Evolutionary conservation across 345 rosid genomes (phyloP), one percentile per base, ranked within the genome.

Genomic region (Acer campestre): DNA sequence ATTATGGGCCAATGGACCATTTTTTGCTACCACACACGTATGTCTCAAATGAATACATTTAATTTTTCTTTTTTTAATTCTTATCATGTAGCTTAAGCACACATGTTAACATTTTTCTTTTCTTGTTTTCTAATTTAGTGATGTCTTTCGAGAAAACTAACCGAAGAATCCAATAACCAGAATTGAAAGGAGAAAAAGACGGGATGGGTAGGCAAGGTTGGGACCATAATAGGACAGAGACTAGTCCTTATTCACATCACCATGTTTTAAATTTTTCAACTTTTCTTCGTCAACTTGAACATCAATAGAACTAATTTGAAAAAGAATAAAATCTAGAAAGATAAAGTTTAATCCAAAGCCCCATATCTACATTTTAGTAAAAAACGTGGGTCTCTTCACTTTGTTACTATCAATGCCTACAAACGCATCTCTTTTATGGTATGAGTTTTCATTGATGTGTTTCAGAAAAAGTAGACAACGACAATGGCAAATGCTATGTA

Each of bases 391-490:
- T 35, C 27, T 38, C 49, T 58, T 61, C 27, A 29, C 40, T 62
- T 27, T 31, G 40, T 63, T 62, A 20, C 65, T 11, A 49, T 78
- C 67, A 58, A 40, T 7, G 46, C 7, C 42, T 22, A 18, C 70
- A 74, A 49, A 61, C 59, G 70, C 68, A 70, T 68, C 63, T 16
- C 12, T 72, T 18, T 62, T 42, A 7, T 63, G 29, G 75, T 49
- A 17, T 18, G 38, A 31, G 38, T 31, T 31, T 35, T 35, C 6
- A 35, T 35, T 35, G 38, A 35, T 35, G 38, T 35, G 38, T 35
- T 35, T 35, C 6, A 4, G 38, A 35, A 35, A 35, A 4, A 35
- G 38, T 0, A 4, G 38, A 4, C 35, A 31, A 31, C 5, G 35
- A 31, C 35, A 31, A 31, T 31, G 5, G 35, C 35, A 31, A 35